Evolutionary conservation across 2,329 filamentous ascomycete genomes (phyloP).

Genomic region (Microcyclospora pomicola): DNA sequence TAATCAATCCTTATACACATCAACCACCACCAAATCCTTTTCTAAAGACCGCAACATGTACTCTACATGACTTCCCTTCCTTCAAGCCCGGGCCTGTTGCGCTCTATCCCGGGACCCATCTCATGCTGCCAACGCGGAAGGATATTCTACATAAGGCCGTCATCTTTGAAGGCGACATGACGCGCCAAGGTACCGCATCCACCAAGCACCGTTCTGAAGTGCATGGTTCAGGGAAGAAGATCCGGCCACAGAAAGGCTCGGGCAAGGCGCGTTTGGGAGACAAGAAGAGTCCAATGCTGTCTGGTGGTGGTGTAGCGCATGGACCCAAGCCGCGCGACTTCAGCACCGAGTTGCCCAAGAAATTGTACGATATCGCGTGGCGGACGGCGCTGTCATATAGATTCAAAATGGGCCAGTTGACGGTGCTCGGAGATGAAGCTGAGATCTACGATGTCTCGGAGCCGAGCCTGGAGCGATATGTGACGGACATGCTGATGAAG

Average conservation of each 20-base stretch:
- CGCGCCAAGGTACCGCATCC: slow-evolving; percentile 73
- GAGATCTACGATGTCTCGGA: slow-evolving; percentile 47
- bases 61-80: slow-evolving; percentile 78
- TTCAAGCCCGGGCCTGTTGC: slow-evolving; percentile 72
- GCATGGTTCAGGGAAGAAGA: slow-evolving; percentile 67
- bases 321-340: slow-evolving; percentile 93
- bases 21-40: slow-evolving; percentile 26
- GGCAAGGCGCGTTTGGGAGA: slow-evolving; percentile 68
- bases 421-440: slow-evolving; percentile 68
- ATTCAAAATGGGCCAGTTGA: slow-evolving; percentile 71
- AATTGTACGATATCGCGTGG: slow-evolving; percentile 93
- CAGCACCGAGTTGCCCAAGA: slow-evolving; percentile 63
- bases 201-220: slow-evolving; percentile 74
- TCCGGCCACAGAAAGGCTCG: slow-evolving; percentile 74
- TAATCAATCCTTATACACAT: slow-evolving; percentile 12
- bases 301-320: slow-evolving; percentile 75
- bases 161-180: slow-evolving; percentile 79
- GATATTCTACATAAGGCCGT: slow-evolving; percentile 90
- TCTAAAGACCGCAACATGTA: slow-evolving; percentile 57
- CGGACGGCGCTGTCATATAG: slow-evolving; percentile 86
- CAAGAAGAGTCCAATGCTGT: slow-evolving; percentile 66
- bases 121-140: slow-evolving; percentile 72
- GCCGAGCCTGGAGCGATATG: slow-evolving; percentile 37
- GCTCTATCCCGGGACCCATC: slow-evolving; percentile 66
- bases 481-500: slow-evolving; percentile 52